Evolutionary conservation across 2,329 filamentous ascomycete genomes (phyloP), one percentile per base, ranked within the genome.

Genomic region (Coniochaeta prunicola): DNA sequence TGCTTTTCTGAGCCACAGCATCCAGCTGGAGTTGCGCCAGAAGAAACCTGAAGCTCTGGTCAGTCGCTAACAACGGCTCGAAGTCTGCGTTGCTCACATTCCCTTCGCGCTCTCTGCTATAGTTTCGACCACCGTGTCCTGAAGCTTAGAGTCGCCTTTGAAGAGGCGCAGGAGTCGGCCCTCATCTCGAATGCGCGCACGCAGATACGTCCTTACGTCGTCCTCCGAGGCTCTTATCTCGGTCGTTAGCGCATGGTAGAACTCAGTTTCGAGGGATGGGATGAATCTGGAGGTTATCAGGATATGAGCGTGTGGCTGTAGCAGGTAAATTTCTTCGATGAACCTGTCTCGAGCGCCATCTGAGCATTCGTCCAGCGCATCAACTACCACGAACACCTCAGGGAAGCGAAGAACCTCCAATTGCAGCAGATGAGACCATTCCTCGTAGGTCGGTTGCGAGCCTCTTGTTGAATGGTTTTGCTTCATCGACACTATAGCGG

Each of bases 271-370:
- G 4, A 76, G 64, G 1, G 70, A 69, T 5, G 70, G 68, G 5
- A 72, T 59, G 13, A 72, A 67, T 21, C 70, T 63, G 13, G 73
- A 74, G 1, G 74, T 69, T 2, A 72, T 66, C 59, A 74, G 73
- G 63, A 62, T 5, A 34, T 58, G 67, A 6, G 38, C n/a, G 38
- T 19, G 8, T 21, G 3, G 38, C n/a, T 15, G 38, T n/a, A 40
- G 17, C 7, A 57, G 40, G 9, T 28, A 17, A 4, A 4, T 17
- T 13, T 40, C 50, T 2, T 13, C 42, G 1, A 63, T 60, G 36
- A 30, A 56, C 28, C 8, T 13, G 4, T 9, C 10, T 24, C 42
- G 21, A 24, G n/a, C 50, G n/a, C 38, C 17, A 40, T 40, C 38
- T 8, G 38, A 40, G 17, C 38, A 40, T 54, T 70, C 69, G 28